Base-by-base conservation (phyloP, 768 basidiomycete species). In the Myochromella boudieri region DNA sequence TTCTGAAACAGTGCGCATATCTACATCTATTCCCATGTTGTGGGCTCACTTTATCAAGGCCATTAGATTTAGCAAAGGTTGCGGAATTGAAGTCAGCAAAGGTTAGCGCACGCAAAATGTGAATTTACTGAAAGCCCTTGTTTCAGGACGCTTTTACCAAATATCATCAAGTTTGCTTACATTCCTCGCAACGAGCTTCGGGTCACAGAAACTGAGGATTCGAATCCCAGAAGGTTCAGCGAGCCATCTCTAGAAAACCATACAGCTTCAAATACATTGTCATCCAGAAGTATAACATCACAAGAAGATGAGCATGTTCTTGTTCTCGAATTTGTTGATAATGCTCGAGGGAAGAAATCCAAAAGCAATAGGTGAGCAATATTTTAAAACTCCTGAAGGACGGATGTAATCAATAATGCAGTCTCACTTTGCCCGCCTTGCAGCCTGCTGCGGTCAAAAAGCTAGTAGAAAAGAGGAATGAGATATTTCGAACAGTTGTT, bases 111-210 rank as follows among this genome's bases (percentile, higher is more conserved):
- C 27, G 8, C 26, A 25, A 11, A 38, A 18, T 12, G 8, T 20
- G 15, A 21, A 5, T 47, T 17, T 21, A 26, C 8, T 26, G 24
- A 22, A 9, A 37, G 22, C 17, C 14, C 17, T 1, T 4, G 18
- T 38, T 6, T 15, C 11, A 91, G 90, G 65, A 81, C 89, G 7
- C 74, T 95, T n/a, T 68, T 94, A 11, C 92, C 92, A 1, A 82
- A 86, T 46, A 69, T 91, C 31, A 71, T 95, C 55, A 83, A 77
- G 42, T 95, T 95, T 56, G 84, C 90, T 6, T 95, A 93, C 59
- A 84, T 86, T 52, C 82, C 87, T 44, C 65, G 70, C 24, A 72
- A 77, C 37, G 77, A 87, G 36, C 63, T 89, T 10, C 77, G 77
- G 41, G 72, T 85, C 43, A 75, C 85, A 5, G 64, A 71, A 27